A percentile compares a stretch with the other conserved stretches of the same genome.
Conservation (phyloP, 768 basidiomycete genomes). For the Tylopilus vinaceipallidus region DNA sequence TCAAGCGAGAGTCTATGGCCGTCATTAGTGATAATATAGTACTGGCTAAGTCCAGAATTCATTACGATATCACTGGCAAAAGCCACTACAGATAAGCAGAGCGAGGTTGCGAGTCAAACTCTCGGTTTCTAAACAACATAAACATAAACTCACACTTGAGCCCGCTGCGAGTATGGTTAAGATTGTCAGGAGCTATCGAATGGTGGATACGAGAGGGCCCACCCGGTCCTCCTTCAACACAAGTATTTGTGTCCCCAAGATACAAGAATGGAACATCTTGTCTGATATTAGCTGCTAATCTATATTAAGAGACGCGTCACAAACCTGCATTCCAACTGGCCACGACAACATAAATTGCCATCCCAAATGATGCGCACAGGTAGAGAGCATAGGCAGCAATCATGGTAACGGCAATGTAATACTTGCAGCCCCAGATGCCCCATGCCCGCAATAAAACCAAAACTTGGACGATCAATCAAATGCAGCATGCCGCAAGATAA, state of each 20-base stretch:
- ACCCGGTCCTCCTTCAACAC: not conserved
- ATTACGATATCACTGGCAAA: not conserved
- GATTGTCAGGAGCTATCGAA: not conserved
- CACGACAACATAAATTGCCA: not conserved
- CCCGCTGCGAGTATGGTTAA: not conserved
- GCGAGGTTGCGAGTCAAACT: not conserved
- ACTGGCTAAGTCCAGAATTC: not conserved
- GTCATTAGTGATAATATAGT: not conserved
- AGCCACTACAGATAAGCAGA: not conserved
- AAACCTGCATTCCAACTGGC: not conserved
- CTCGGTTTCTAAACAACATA: too few relatives aligned
- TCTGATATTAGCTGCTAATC: not conserved
- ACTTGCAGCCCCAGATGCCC: conserved; percentile 18
- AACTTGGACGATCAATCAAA: not conserved
- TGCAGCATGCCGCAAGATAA: not conserved
- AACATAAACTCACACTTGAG: not conserved
- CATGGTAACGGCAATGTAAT: not conserved
- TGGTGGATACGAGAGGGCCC: not conserved
- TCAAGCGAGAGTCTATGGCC: not conserved
- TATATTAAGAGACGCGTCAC: not conserved
- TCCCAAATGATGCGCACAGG: not conserved
- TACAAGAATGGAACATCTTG: not conserved
- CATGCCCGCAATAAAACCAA: conserved; percentile 19
- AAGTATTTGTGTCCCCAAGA: not conserved
- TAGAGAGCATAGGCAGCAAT: conserved; percentile 12